These are phyloP conservation scores for Alternaria ventricosa DNA, from an alignment of 2,329 filamentous ascomycete genomes.

Conservation along the genomic window DNA sequence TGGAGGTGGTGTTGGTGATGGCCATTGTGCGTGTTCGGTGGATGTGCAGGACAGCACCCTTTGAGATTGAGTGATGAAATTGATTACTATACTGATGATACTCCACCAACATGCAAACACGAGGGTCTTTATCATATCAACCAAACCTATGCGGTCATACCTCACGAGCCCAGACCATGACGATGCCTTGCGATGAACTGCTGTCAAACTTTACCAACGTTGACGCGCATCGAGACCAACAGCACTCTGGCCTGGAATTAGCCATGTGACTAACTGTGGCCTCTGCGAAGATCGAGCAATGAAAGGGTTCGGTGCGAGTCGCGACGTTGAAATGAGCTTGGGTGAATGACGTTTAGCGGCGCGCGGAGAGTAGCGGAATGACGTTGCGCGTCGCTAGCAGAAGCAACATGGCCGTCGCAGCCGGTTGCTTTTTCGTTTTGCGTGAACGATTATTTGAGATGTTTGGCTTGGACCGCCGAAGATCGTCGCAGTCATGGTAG, in stretches of 20 bases:
- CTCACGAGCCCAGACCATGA: neutral
- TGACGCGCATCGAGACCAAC: neutral
- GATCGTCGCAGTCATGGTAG: neutral
- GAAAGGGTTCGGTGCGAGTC: neutral
- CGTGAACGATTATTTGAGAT: neutral
- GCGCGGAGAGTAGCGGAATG: constrained; percentile 5
- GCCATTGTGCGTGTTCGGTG: constrained; percentile 4
- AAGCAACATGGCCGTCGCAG: neutral
- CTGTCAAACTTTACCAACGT: neutral
- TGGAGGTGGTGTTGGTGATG: constrained; percentile 19
- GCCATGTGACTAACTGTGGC: neutral
- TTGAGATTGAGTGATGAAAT: neutral
- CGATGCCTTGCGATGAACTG: neutral
- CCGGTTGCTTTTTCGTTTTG: neutral
- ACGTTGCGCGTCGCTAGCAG: neutral
- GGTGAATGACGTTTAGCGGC: constrained; percentile 1
- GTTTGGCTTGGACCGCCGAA: neutral
- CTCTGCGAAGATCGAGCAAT: neutral
- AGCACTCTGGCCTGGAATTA: neutral
- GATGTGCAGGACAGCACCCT: neutral
- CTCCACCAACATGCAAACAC: neutral
- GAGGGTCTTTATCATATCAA: neutral
- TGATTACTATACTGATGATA: neutral
- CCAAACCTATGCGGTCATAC: constrained; percentile 7
- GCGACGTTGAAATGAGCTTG: neutral